Evolutionary conservation across 225 moss, liverwort and hornwort genomes (phyloP).

Genomic region (Bryum argenteum): DNA sequence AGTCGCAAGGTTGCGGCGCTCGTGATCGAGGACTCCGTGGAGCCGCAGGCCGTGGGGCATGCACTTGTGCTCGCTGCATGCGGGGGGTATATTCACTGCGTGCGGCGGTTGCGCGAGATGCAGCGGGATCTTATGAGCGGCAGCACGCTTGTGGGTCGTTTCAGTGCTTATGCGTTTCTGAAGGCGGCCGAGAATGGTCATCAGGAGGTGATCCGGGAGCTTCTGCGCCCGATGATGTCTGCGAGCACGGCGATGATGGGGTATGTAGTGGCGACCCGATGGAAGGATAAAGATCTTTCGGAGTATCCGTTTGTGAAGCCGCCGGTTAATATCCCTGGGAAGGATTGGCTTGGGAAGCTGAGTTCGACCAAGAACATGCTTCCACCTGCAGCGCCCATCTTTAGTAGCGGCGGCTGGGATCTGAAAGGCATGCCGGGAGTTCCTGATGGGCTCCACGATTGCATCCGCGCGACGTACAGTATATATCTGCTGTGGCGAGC

Average conservation of each 20-base stretch:
- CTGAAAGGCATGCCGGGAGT: constrained; percentile 34
- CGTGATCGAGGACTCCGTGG: constrained; percentile 38
- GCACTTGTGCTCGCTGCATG: constrained; percentile 43
- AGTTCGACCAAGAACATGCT: constrained; percentile 43
- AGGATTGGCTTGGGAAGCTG: constrained; percentile 46
- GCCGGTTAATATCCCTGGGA: constrained; percentile 26
- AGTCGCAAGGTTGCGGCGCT: constrained; percentile 35
- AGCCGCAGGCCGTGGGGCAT: constrained; percentile 53
- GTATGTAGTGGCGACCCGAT: constrained; percentile 36
- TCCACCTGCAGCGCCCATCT: constrained; percentile 29
- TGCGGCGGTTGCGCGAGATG: constrained; percentile 39
- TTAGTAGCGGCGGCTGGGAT: constrained; percentile 33
- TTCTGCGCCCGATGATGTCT: constrained; percentile 42
- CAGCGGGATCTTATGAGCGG: constrained; percentile 33
- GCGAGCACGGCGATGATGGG: constrained; percentile 51
- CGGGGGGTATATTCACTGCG: constrained; percentile 36
- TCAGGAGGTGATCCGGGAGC: constrained; percentile 49
- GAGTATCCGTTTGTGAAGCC: constrained; percentile 46
- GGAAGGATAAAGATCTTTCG: constrained; percentile 30
- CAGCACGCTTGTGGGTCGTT: constrained; percentile 39
- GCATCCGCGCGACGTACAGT: constrained; percentile 50
- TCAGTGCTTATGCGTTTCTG: constrained; percentile 47
- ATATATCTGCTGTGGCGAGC: constrained; percentile 45
- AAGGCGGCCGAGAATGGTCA: constrained; percentile 53
- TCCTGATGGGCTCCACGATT: constrained; percentile 34